Evolutionary conservation across 208 protist genomes (phyloP).

Genomic region (Trypanosomatidae sp.): DNA sequence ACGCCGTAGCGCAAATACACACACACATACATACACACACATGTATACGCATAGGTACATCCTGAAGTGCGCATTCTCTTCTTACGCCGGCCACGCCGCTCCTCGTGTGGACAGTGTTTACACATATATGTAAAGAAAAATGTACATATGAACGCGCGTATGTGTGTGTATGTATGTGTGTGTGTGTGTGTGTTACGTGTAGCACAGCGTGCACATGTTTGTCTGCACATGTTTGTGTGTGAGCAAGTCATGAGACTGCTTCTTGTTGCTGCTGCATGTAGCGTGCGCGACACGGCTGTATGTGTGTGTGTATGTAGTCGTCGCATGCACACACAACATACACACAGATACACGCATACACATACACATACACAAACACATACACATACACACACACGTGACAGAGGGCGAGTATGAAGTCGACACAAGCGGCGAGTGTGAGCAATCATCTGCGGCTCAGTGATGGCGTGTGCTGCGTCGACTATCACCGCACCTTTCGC

Average conservation of each 20-base stretch:
- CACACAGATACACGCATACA: not conserved
- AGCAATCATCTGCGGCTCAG: constrained; percentile 23
- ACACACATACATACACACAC: no score
- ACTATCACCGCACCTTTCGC: constrained; percentile 53
- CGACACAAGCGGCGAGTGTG: constrained; percentile 3
- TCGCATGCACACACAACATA: no score
- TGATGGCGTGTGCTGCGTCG: constrained; percentile 39
- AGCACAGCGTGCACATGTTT: not conserved
- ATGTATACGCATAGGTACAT: no score
- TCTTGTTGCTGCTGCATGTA: not conserved
- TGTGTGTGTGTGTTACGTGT: constrained; percentile 1
- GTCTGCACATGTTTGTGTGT: not conserved
- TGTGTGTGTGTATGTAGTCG: constrained; percentile 1
- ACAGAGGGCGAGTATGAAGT: not conserved
- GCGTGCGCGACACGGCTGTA: not conserved
- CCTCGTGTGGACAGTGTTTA: no score
- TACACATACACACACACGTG: not conserved
- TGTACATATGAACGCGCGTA: not conserved
- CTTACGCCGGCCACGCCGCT: no score
- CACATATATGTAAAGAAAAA: not conserved
- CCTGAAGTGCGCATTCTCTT: no score
- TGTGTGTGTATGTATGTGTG: not conserved
- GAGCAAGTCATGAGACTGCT: not conserved
- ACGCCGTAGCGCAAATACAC: no score
- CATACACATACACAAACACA: not conserved